Evolutionary conservation across 345 rosid species (phyloP), one percentile per base, ranked within the genome.

Genomic region (Eucalyptus polybractea): DNA sequence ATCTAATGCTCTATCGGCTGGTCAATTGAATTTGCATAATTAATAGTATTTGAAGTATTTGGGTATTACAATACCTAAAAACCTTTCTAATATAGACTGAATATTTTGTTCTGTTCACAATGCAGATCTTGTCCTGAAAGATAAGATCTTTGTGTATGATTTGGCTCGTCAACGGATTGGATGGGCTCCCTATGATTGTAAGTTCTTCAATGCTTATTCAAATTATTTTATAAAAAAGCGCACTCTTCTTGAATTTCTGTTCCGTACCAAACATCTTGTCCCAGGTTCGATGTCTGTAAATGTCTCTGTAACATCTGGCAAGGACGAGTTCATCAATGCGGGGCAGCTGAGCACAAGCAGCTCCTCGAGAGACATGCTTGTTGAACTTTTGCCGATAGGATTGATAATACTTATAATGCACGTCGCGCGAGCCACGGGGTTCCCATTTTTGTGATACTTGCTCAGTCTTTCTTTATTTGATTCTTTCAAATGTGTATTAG

Each of bases 181-280:
- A 91, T 98, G 99, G 99, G 91, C 99, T 86, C 91, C 95, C 83
- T 98, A 96, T 88, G 97, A 98, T 83, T 97, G 99, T 98, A 95
- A 97, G 99, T 94, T 91, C 60, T 45, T 50, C 31, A 31, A 29
- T 83, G 31, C 85, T 76, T 21, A 21, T 40, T 76, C 47, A 21
- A 40, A 76, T 76, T 76, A 76, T 40, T 76, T 91, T 21, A 87
- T 72, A 42, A 22, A 67, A 69, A 88, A 60, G 25, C 21, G 47
- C 40, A 17, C 89, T 80, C 50, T n/a, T 40, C 19, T 47, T 24
- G 12, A 40, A 50, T 51, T 21, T 87, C 87, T 60, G 86, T 69
- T 24, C 51, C 80, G 37, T 49, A 50, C 50, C 15, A 13, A 76
- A 76, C 85, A 21, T 76, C 85, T 80, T 47, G 16, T 22, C 17